Evolutionary conservation across 1,139 yeast genomes (phyloP), one percentile per base, ranked within the genome.

Genomic region (Nakaseomyces nivariensis): DNA sequence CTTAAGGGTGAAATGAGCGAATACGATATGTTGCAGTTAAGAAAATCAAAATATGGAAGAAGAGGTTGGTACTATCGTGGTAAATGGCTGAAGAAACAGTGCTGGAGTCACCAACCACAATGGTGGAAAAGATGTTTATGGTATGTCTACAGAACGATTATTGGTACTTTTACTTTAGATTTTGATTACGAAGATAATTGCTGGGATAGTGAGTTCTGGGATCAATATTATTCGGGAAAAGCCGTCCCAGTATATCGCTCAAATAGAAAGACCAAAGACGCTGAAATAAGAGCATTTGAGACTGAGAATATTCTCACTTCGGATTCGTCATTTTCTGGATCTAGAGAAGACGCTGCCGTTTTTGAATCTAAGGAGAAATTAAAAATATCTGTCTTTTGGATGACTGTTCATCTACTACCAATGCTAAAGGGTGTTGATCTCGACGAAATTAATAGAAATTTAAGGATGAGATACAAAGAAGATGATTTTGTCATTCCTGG

Each of bases 41-140:
- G 62, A 45, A 51, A 58, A 22, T 58, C 61, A 34, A 49, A 55
- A 1, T 32, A 48, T 22, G 69, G 69, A 1, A 54, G 52, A 48
- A 56, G 51, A 42, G 69, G 69, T 17, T 65, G 67, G 67, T 65
- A 57, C 46, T 64, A 60, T 43, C 60, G 67, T 42, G 61, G 66
- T 3, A 56, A 55, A 38, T 59, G 59, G 58, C 42, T 49, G 33
- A 58, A 49, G 41, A 50, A 49, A 37, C 53, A 53, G 22, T 63
- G 66, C 47, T 62, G 67, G 67, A 58, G 55, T 49, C 58, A 62
- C 48, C 54, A 61, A 48, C 55, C 62, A 2, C 54, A 55, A 32
- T 22, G 49, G n/a, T 56, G 61, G 58, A 62, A 63, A 48, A 54
- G 61, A 27, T 27, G 42, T 1, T 49, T 50, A 3, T 64, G 68